These are phyloP conservation scores for Tritrichomonas musculus DNA, from an alignment of 208 protist species.

Conservation along the genomic window DNA sequence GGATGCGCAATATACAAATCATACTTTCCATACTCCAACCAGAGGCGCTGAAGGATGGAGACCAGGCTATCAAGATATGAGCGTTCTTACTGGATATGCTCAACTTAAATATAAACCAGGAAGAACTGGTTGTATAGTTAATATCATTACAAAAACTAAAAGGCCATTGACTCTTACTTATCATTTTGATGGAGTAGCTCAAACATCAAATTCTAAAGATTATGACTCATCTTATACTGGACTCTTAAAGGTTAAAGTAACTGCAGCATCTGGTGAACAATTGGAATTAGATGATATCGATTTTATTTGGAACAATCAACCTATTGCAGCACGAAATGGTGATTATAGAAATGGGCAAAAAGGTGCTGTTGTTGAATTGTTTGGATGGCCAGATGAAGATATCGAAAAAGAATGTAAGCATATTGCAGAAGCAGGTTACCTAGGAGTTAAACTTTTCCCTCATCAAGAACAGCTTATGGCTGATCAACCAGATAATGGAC, in stretches of 20 bases:
- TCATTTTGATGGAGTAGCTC: constrained; percentile 47
- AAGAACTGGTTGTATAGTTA: constrained; percentile 36
- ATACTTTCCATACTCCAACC: constrained; percentile 37
- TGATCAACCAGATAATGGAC: constrained; percentile 45
- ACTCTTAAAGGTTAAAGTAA: constrained; percentile 36
- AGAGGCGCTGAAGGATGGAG: constrained; percentile 25
- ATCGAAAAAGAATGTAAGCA: constrained; percentile 6
- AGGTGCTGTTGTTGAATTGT: constrained; percentile 58
- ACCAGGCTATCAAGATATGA: constrained; percentile 45
- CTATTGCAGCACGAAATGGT: constrained; percentile 37
- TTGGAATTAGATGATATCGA: constrained; percentile 49
- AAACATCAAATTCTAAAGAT: constrained; percentile 20
- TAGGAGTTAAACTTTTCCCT: constrained; percentile 59
- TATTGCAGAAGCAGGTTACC: constrained; percentile 21
- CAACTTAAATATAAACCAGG: constrained; percentile 39
- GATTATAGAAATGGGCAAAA: constrained; percentile 60
- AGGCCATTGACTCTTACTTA: constrained; percentile 33
- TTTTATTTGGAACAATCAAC: constrained; percentile 52
- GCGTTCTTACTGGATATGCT: constrained; percentile 42
- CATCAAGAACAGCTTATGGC: constrained; percentile 57
- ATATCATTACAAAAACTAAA: not conserved
- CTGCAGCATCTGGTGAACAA: constrained; percentile 19
- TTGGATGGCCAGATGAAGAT: constrained; percentile 51
- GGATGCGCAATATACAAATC: not conserved
- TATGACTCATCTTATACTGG: not conserved